Evolutionary conservation across 192 early-diverging fungal genomes (phyloP), one percentile per base, ranked within the genome.

Genomic region (Piromyces sp.): DNA sequence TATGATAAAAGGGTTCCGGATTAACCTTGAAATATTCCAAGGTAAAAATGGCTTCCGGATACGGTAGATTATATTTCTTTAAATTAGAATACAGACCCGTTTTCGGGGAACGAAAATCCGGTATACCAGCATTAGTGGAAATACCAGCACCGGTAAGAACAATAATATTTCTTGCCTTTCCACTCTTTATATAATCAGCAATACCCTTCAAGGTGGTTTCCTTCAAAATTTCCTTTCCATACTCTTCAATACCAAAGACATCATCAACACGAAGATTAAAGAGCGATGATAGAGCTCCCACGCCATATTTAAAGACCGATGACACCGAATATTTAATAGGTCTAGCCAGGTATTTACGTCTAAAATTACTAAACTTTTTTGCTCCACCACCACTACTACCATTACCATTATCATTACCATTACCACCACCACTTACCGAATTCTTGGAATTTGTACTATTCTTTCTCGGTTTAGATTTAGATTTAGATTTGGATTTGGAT

Each of bases 11-110:
- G 13, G 96, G 94, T 83, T 95, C 92, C 38, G 96, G 96, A 26
- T 92, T 91, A 36, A 68, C 51, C 11, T 68, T 68, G 22, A 68
- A 68, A 68, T 68, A 68, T 28, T 68, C 51, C 9, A 68, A 68
- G 4, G 51, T 68, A 86, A 99, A 99, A 79, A 99, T 95, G 15
- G 96, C 96, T 80, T 99, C 95, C 14, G 97, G 93, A 84, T 96
- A 95, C 2, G 96, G 96, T 51, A 99, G 85, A 31, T 95, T 89
- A 86, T 94, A 99, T 79, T 94, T 91, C 80, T 93, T 88, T 68
- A 99, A 88, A 83, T 97, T 98, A 58, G 93, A 93, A 82, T 96
- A 98, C 30, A 99, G 89, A 5, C 97, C 97, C 14, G 96, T 97
- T 9, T 93, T 93, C 26, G 95, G 92, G 11, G 95, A 93, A 79